Base-by-base conservation (phyloP, 805 yeast species). In the Candida insectorum region DNA sequence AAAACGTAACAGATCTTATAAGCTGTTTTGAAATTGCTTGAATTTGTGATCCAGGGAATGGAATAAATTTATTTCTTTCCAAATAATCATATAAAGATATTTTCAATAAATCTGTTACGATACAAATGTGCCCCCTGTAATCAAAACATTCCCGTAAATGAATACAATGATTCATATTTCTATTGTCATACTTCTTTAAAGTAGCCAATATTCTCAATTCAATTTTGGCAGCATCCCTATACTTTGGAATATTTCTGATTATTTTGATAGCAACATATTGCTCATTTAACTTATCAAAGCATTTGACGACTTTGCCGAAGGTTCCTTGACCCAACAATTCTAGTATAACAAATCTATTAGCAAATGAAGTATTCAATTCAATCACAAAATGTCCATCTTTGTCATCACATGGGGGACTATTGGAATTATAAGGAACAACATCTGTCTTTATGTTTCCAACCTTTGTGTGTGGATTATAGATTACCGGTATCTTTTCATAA, bases 41-140 rank as follows among this genome's bases (percentile, higher is more conserved):
- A 24, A 91, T 81, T 47, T 93, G 99, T 5, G 85, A 75, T 0
- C 96, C 95, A 0, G 97, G 97, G 57, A 89, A 93, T n/a, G 96
- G 85, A 25, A 81, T 73, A 52, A 85, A 86, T 37, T 76, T 76
- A 58, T 91, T 93, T 29, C 75, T 71, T 44, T 88, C 89, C 74
- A 88, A 69, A 47, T 91, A 93, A 59, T 93, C 98, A 58, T 83
- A 93, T 4, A 93, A 73, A 4, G 95, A 83, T 33, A 82, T 81
- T 45, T 88, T 88, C 40, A 86, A 69, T 30, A 91, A 65, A 49
- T 89, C 95, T 1, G 97, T 89, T 2, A 93, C 94, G 35, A 93
- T 78, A 64, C 97, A 89, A 27, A 93, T 87, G 60, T 93, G 99
- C 52, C 89, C 87, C 43, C 93, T 73, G 59, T 74, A 93, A 60